Conservation (phyloP, 1,139 yeast species). For the Saccharomyces hybrid region DNA sequence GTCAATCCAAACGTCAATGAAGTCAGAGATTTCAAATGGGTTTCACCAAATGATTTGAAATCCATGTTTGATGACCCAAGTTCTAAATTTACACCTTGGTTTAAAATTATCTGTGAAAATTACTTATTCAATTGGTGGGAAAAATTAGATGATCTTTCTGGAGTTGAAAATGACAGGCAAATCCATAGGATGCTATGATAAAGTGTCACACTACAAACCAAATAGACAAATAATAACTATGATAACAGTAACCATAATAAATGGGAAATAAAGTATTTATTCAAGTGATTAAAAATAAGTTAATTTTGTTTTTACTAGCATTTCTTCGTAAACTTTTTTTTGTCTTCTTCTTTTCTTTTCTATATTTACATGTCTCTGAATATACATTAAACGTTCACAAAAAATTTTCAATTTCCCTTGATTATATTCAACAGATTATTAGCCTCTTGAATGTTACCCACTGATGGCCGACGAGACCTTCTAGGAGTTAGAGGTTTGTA, state of each 20-base stretch:
- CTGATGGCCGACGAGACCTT: background rate
- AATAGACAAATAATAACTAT: background rate
- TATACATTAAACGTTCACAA: background rate
- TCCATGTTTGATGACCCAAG: slow-evolving; percentile 62
- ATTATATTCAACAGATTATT: background rate
- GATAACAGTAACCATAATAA: background rate
- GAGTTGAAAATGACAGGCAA: slow-evolving; percentile 27
- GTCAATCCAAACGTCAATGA: slow-evolving; percentile 61
- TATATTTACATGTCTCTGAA: background rate
- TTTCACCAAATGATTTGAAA: slow-evolving; percentile 56
- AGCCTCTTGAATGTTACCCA: background rate
- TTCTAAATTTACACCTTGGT: slow-evolving; percentile 92
- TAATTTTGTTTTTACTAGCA: background rate
- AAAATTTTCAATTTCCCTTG: background rate
- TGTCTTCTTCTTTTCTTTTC: background rate
- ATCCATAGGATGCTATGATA: slow-evolving; percentile 31
- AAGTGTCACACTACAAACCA: background rate
- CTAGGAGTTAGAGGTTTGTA: background rate
- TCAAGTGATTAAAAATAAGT: background rate
- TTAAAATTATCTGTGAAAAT: slow-evolving; percentile 85
- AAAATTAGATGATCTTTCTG: slow-evolving; percentile 44
- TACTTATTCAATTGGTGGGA: slow-evolving; percentile 94
- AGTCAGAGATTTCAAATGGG: slow-evolving; percentile 75
- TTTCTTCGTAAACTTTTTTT: background rate
- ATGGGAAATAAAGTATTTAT: background rate